Evolutionary conservation across 139 green algal genomes (phyloP).

Genomic region (Mesotaenium endlicherianum): DNA sequence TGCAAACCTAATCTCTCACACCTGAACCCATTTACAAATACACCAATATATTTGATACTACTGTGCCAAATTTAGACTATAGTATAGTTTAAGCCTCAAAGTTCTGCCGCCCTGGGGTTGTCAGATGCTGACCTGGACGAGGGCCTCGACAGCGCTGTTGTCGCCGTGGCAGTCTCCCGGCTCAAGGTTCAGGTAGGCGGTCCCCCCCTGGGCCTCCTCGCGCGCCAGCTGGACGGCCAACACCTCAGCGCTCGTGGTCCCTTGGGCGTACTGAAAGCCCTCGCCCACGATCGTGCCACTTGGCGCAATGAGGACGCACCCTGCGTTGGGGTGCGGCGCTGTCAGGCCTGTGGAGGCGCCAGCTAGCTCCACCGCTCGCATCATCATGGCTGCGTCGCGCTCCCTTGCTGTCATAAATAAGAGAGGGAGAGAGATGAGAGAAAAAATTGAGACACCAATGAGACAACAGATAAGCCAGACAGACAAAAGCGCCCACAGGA

Average conservation of each 20-base stretch:
- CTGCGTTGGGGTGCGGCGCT: conserved; percentile 46
- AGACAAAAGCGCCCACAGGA: too few relatives aligned
- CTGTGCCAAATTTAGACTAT: neutral
- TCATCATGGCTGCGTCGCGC: conserved; percentile 10
- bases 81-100: neutral
- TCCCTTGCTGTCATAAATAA: too few relatives aligned
- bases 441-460: too few relatives aligned
- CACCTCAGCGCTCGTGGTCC: conserved; percentile 37
- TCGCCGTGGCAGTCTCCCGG: conserved; percentile 86
- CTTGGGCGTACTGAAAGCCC: conserved; percentile 33
- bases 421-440: too few relatives aligned
- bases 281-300: conserved; percentile 32
- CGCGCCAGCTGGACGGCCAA: conserved; percentile 30
- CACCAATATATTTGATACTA: too few relatives aligned
- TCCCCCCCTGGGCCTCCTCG: conserved; percentile 54
- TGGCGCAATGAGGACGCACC: conserved; percentile 29
- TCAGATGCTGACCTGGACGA: conserved; percentile 59
- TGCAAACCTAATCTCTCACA: neutral
- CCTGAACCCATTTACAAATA: neutral
- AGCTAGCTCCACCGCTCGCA: conserved; percentile 27
- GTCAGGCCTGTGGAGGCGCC: conserved; percentile 24
- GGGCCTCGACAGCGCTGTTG: conserved; percentile 60
- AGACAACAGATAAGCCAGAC: too few relatives aligned
- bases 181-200: conserved; percentile 94
- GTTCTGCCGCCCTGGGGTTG: neutral